These are phyloP conservation scores for Crataegus laevigata DNA, from an alignment of 306 rosid genomes.

Conservation along the genomic window DNA sequence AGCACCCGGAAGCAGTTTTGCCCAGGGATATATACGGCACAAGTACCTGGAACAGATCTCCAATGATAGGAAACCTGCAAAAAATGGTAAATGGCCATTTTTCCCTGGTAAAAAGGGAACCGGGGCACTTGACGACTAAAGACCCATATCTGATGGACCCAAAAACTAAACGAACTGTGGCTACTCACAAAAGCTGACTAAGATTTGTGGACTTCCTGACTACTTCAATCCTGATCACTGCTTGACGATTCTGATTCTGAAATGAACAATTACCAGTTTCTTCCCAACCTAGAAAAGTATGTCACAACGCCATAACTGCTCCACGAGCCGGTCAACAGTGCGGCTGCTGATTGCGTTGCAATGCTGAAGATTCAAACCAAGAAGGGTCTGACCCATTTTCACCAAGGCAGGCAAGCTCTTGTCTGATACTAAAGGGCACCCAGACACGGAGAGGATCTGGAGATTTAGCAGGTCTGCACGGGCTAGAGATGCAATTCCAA, in stretches of 20 bases:
- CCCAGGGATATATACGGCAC: slow-evolving; percentile 52
- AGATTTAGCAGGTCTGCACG: slow-evolving; percentile 33
- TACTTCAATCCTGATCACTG: slow-evolving; percentile 4
- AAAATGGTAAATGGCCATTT: slow-evolving; percentile 38
- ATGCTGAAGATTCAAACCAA: slow-evolving; percentile 64
- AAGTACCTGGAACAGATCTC: slow-evolving; percentile 54
- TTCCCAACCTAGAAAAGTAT: slow-evolving; percentile 51
- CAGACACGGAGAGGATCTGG: slow-evolving; percentile 65
- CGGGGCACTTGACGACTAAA: slow-evolving; percentile 37
- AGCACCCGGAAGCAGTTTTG: slow-evolving; percentile 40
- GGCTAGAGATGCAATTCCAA: slow-evolving; percentile 59
- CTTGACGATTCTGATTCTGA: slow-evolving; percentile 8
- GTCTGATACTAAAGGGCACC: slow-evolving; percentile 54
- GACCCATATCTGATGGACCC: slow-evolving; percentile 73
- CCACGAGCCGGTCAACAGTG: slow-evolving; percentile 43
- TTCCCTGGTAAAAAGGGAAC: slow-evolving; percentile 60
- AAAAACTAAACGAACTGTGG: slow-evolving; percentile 45
- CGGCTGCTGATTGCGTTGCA: slow-evolving; percentile 63
- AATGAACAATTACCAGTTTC: not conserved
- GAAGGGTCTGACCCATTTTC: slow-evolving; percentile 53
- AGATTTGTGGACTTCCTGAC: slow-evolving; percentile 26
- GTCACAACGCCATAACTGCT: slow-evolving; percentile 69
- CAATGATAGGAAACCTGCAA: slow-evolving; percentile 53
- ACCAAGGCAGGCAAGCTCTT: slow-evolving; percentile 53
- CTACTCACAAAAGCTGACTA: slow-evolving; percentile 38